phyloP scores from a whole-genome alignment of 1,284 basidiomycete species.

The Boletus subluridellus region DNA sequence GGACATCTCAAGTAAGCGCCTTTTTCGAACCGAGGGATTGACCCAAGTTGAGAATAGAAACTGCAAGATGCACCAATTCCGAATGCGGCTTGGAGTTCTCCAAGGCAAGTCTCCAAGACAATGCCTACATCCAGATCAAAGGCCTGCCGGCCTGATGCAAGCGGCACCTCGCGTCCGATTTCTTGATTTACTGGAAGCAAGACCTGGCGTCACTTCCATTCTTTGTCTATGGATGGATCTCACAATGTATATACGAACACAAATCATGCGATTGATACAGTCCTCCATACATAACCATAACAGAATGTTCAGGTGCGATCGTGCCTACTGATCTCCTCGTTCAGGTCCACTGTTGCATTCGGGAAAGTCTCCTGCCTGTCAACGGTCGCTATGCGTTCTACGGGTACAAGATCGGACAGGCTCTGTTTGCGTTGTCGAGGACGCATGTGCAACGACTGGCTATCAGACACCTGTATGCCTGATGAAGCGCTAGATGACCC shows the following conservation, averaged over 20 bases:
- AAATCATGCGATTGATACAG: slow-evolving; percentile 20
- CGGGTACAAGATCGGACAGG: slow-evolving; percentile 59
- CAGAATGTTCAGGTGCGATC: slow-evolving; percentile 24
- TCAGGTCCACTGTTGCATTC: slow-evolving; percentile 60
- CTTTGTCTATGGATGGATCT: slow-evolving; percentile 14
- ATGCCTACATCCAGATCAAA: slow-evolving; percentile 40
- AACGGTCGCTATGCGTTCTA: slow-evolving; percentile 58
- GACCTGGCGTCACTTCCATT: slow-evolving; percentile 25
- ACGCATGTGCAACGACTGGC: slow-evolving; percentile 45
- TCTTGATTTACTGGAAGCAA: slow-evolving; percentile 11
- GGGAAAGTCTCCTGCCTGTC: slow-evolving; percentile 50
- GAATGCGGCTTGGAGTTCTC: slow-evolving; percentile 42
- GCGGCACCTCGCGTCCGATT: neutral
- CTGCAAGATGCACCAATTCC: slow-evolving; percentile 35
- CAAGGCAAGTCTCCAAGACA: slow-evolving; percentile 39
- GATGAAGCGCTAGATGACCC: slow-evolving; percentile 15
- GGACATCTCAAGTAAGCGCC: slow-evolving; percentile 37
- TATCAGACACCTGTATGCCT: slow-evolving; percentile 28
- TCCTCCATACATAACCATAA: slow-evolving; percentile 11
- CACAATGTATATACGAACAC: slow-evolving; percentile 33
- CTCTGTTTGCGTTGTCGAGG: slow-evolving; percentile 58
- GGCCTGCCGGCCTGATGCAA: slow-evolving; percentile 35
- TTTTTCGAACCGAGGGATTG: slow-evolving; percentile 6
- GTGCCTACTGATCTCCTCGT: slow-evolving; percentile 54
- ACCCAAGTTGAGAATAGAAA: slow-evolving; percentile 16